These are phyloP conservation scores for Salix arbutifolia DNA, from an alignment of 345 rosid species.

Conservation along the genomic window DNA sequence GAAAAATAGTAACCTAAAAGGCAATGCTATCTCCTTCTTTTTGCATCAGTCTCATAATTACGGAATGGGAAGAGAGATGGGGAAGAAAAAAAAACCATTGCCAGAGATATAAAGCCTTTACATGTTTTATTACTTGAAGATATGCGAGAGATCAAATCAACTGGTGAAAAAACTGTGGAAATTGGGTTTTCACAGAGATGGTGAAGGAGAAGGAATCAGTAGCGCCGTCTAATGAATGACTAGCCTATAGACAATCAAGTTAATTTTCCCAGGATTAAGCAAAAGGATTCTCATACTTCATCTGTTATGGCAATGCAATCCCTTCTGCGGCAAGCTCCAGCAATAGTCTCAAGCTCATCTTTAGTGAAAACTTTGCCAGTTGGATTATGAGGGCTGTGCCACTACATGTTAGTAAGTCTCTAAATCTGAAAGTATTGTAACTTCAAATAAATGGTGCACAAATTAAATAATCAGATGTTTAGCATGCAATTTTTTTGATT, in stretches of 20 bases:
- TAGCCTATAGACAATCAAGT: not conserved
- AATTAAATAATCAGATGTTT: not conserved
- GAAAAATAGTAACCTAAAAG: not conserved
- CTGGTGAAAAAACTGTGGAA: not conserved
- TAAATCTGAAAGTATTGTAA: not conserved
- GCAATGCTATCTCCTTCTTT: not conserved
- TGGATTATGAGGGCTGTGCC: constrained; percentile 61
- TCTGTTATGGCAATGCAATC: constrained; percentile 59
- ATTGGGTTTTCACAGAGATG: not conserved
- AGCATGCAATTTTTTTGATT: not conserved
- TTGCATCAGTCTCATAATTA: not conserved
- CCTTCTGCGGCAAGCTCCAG: constrained; percentile 45
- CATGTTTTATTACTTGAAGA: not conserved
- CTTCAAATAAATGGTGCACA: not conserved
- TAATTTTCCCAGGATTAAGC: constrained; percentile 3
- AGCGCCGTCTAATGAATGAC: not conserved
- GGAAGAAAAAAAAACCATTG: not conserved
- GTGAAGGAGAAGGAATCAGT: not conserved
- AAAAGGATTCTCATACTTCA: constrained; percentile 39
- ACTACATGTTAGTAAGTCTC: constrained; percentile 23
- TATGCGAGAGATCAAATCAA: not conserved
- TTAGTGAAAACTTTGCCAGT: constrained; percentile 60
- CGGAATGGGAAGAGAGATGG: not conserved
- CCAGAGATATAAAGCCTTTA: not conserved
- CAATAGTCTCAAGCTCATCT: constrained; percentile 50